These are phyloP conservation scores for Rauvolfia tetraphylla DNA, from an alignment of 257 asterid genomes.

Conservation along the genomic window DNA sequence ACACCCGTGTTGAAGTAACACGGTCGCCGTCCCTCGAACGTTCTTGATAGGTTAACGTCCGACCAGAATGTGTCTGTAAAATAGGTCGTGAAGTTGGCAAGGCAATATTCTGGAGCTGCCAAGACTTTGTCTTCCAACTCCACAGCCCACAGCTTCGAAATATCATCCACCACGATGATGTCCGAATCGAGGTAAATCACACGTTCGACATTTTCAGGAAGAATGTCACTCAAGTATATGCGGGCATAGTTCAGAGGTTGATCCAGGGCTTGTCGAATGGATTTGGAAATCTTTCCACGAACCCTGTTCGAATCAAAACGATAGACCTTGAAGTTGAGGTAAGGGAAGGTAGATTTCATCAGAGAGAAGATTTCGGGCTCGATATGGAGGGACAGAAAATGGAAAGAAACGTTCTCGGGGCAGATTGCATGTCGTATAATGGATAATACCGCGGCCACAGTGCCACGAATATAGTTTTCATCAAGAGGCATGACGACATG, in stretches of 20 bases:
- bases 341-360: constrained; percentile 75
- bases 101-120: constrained; percentile 85
- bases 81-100: constrained; percentile 65
- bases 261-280: constrained; percentile 72
- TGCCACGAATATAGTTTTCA: constrained; percentile 68
- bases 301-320: constrained; percentile 56
- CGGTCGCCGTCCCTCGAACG: constrained; percentile 53
- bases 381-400: not conserved
- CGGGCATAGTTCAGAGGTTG: constrained; percentile 85
- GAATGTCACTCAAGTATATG: constrained; percentile 64
- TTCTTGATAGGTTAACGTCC: constrained; percentile 31
- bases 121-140: constrained; percentile 50
- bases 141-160: constrained; percentile 67
- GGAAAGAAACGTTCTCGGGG: constrained; percentile 65
- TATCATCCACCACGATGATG: constrained; percentile 70
- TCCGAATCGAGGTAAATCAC: constrained; percentile 76
- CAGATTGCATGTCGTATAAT: constrained; percentile 75
- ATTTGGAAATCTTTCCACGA: constrained; percentile 62
- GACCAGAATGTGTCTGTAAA: constrained; percentile 65
- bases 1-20: constrained; percentile 89
- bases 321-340: constrained; percentile 55
- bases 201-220: constrained; percentile 44
- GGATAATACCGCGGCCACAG: constrained; percentile 74
- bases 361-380: constrained; percentile 44
- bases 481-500: constrained; percentile 83